phyloP scores from a whole-genome alignment of 1,139 yeast species.

The Chernovozyma aurita region DNA sequence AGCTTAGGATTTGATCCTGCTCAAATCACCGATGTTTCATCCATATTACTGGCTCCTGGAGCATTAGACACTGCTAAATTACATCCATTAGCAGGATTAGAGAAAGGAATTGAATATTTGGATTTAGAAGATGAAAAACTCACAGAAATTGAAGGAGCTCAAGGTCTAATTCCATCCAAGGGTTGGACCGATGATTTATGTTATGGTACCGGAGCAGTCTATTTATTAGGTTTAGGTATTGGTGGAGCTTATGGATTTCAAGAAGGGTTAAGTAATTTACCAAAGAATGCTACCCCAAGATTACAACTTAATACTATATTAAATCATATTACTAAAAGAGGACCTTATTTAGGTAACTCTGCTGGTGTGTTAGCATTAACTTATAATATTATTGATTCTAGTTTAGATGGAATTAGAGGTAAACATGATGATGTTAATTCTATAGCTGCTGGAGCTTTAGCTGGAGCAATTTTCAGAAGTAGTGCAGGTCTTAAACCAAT shows the following conservation, averaged over 20 bases:
- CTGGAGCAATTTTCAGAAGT: slow-evolving; percentile 89
- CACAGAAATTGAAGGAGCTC: slow-evolving; percentile 74
- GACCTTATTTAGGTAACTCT: slow-evolving; percentile 91
- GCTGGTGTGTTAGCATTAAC: slow-evolving; percentile 92
- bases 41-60: slow-evolving; percentile 56
- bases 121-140: slow-evolving; percentile 81
- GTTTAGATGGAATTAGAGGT: slow-evolving; percentile 77
- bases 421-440: slow-evolving; percentile 85
- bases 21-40: slow-evolving; percentile 60
- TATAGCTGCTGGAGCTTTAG: slow-evolving; percentile 80
- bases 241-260: slow-evolving; percentile 89
- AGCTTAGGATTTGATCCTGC: slow-evolving; percentile 65
- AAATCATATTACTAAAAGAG: slow-evolving; percentile 90
- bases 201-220: slow-evolving; percentile 96
- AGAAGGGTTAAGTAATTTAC: slow-evolving; percentile 78
- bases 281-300: slow-evolving; percentile 68
- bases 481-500: slow-evolving; percentile 83
- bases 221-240: slow-evolving; percentile 67
- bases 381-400: slow-evolving; percentile 79
- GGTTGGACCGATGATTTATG: slow-evolving; percentile 97
- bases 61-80: slow-evolving; percentile 67
- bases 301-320: slow-evolving; percentile 83
- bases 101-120: slow-evolving; percentile 81
- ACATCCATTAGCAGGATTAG: slow-evolving; percentile 93
- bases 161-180: slow-evolving; percentile 88